Evolutionary conservation across 495 filamentous ascomycete genomes (phyloP).

Genomic region (Penicillium samsonianum): DNA sequence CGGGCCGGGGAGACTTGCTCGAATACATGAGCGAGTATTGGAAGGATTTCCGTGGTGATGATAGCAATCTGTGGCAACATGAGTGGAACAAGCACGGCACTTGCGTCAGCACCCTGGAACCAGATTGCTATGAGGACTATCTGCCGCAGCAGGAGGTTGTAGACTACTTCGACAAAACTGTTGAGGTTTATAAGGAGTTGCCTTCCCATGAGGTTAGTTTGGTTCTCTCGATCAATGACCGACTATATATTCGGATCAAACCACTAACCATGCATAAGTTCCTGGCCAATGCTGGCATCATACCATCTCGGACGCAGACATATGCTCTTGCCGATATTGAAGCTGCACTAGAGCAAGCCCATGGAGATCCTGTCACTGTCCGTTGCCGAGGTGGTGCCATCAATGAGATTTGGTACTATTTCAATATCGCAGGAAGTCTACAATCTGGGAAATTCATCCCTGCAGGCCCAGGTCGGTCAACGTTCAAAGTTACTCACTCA

Average conservation of each 20-base stretch:
- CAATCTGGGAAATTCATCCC: slow-evolving; percentile 76
- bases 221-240: not conserved
- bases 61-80: slow-evolving; percentile 75
- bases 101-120: slow-evolving; percentile 61
- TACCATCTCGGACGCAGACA: slow-evolving; percentile 43
- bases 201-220: slow-evolving; percentile 46
- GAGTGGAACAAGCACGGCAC: slow-evolving; percentile 86
- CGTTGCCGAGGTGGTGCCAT: slow-evolving; percentile 62
- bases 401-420: slow-evolving; percentile 85
- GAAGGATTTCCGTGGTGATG: slow-evolving; percentile 66
- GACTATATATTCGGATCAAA: not conserved
- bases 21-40: slow-evolving; percentile 78
- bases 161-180: slow-evolving; percentile 60
- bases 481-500: not conserved
- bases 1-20: slow-evolving; percentile 62
- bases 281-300: slow-evolving; percentile 50
- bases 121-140: slow-evolving; percentile 72
- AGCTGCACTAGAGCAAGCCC: slow-evolving; percentile 59
- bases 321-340: slow-evolving; percentile 68
- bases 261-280: slow-evolving; percentile 30
- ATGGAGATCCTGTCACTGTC: slow-evolving; percentile 67
- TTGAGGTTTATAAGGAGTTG: slow-evolving; percentile 49
- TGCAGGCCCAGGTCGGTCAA: slow-evolving; percentile 53
- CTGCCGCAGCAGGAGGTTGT: slow-evolving; percentile 60
- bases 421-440: slow-evolving; percentile 74